Base-by-base conservation (phyloP, 352 stramenopile genomes). In the Phytophthora cryptogea region DNA sequence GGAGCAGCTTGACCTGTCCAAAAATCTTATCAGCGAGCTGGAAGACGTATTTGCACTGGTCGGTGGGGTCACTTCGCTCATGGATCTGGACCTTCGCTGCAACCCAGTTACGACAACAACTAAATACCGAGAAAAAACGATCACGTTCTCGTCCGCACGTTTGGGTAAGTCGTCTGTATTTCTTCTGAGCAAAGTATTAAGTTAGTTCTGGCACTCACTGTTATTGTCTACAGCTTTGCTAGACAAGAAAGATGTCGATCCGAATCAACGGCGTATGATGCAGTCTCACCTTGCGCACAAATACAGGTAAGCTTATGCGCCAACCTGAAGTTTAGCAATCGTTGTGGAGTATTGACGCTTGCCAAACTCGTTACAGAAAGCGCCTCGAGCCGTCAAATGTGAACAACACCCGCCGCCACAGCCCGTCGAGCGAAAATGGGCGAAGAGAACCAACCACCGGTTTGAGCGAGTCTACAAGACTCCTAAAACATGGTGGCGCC, bases 271-370 rank as follows among this genome's bases (percentile, higher is more conserved):
- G 0, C 74, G 80, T 13, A 90, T 89, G 79, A 92, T 92, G 82
- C 82, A 93, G 59, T 82, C 76, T 2, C 82, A 93, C 41, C 54
- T 89, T 10, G 84, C 82, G 0, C 83, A 90, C 74, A 94, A 90
- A 42, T 87, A 79, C 72, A 77, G 75, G 78, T 82, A n/a, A n/a
- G n/a, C n/a, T n/a, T n/a, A 56, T 16, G 54, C 5, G 4, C 17
- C 9, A 59, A 32, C 40, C 47, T 27, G 31, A 33, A 37, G 8
- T 10, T 9, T 35, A 35, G 13, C 1, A 50, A 35, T 42, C 9
- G 32, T 37, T 10, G 35, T 40, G 3, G 35, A 16, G 20, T 23
- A 23, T 23, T 23, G 20, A 23, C 20, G 0, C 4, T 17, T 4
- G 5, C 3, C 32, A 37, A 36, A 46, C 40, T 8, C 9, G 9